Evolutionary conservation across 371 early-diverging fungal genomes (phyloP), one percentile per base, ranked within the genome.

Genomic region (Blastocladiella emersonii): DNA sequence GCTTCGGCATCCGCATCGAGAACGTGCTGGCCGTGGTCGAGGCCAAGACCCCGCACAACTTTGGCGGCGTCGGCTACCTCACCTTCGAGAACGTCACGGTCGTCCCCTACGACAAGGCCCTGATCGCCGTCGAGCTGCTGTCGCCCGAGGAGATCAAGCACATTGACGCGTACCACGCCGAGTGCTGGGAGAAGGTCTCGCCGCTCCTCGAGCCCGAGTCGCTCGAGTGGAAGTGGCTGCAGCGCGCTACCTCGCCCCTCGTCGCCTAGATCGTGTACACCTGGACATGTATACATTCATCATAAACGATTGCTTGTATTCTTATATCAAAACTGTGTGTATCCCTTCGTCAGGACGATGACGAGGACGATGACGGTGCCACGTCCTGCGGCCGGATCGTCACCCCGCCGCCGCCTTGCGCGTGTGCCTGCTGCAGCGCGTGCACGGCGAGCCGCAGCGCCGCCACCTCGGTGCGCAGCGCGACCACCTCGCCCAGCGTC

Each of bases 1-100:
- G 92, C 35, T 98, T 97, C 70, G 99, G 99, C 62, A 95, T 99
- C 63, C 92, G 99, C 72, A 96, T 98, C 68, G 99, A 99, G 74
- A 96, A 97, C 71, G 82, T 94, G 13, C 67, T 80, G 68, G 57
- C 86, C 35, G 82, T 89, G 23, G 82, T 80, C 39, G 76, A 83
- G 57, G 77, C 70, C 10, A 69, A 82, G 1, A 87, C 91, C 0
- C 69, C 77, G 53, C 68, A 87, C 70, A 82, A 85, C 70, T 93
- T 92, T 79, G 90, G 88, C 32, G 86, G 84, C 27, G 70, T 76
- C 15, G 84, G 81, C 4, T 93, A 84, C 66, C 78, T 88, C 59
- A 89, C 84, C 3, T 94, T 96, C 72, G 95, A 96, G 72, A 85
- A 88, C 63, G 85, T 95, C n/a, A 96, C 96, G 7, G 65, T 92